Conservation (phyloP, 1,139 yeast species). For the Geotrichum carabidarum region DNA sequence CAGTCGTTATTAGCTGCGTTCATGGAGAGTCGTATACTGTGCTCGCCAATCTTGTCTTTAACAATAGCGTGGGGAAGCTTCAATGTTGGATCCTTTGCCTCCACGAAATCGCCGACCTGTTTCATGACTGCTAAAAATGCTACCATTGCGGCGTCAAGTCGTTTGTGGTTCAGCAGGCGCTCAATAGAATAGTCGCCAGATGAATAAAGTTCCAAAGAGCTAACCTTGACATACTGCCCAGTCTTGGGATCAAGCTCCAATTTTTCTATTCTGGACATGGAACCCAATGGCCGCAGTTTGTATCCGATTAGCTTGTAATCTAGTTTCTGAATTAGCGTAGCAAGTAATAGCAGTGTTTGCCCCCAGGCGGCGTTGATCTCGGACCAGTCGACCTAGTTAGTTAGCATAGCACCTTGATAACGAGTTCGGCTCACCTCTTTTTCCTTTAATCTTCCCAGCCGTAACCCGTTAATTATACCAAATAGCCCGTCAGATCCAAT, state of each 20-base stretch:
- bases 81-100: slow-evolving; percentile 48
- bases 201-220: slow-evolving; percentile 48
- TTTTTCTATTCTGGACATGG: slow-evolving; percentile 72
- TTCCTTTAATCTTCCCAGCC: slow-evolving; percentile 62
- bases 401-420: slow-evolving; percentile 24
- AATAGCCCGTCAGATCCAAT: slow-evolving; percentile 78
- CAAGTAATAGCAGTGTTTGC: slow-evolving; percentile 63
- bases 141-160: slow-evolving; percentile 70
- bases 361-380: slow-evolving; percentile 94
- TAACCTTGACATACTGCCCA: slow-evolving; percentile 36
- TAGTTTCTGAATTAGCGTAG: slow-evolving; percentile 59
- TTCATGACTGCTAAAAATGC: slow-evolving; percentile 61
- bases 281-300: slow-evolving; percentile 74
- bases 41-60: slow-evolving; percentile 70
- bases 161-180: slow-evolving; percentile 62
- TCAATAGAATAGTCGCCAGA: slow-evolving; percentile 67
- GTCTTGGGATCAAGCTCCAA: slow-evolving; percentile 40
- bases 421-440: slow-evolving; percentile 33
- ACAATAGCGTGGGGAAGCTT: slow-evolving; percentile 67
- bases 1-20: slow-evolving; percentile 66
- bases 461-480: slow-evolving; percentile 81
- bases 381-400: slow-evolving; percentile 61
- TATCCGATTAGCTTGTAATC: slow-evolving; percentile 55
- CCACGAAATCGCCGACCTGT: slow-evolving; percentile 52
- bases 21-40: slow-evolving; percentile 65